Base-by-base conservation (phyloP, 371 early-diverging fungal genomes). In the Syncephalastrum racemosum region DNA sequence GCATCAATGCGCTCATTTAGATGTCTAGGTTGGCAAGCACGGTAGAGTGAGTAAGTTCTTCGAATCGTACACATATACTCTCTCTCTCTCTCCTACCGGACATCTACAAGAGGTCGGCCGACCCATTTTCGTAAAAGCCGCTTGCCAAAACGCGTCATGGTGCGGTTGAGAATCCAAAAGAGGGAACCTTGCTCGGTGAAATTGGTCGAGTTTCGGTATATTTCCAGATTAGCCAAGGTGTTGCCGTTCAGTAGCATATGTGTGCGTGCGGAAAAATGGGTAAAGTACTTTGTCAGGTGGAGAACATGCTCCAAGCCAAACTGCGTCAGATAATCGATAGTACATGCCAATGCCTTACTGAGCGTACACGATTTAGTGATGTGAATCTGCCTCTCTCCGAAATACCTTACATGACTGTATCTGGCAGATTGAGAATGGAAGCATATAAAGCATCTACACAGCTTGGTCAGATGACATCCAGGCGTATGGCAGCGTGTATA, bases 81-180 rank as follows among this genome's bases (percentile, higher is more conserved):
- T 2, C 36, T 27, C 41, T 14, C 18, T 40, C 19, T 1, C 64
- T 31, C 25, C 58, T 67, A 71, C 77, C 56, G 42, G 3, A 60
- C 52, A 43, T 87, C 67, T 5, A 84, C 64, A 14, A 89, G 70
- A 0, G 97, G 97, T 48, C 84, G 75, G 1, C 87, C 86, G 3
- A 93, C 68, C 94, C 93, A 95, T 59, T 85, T 85, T 42, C 84
- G 83, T 46, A 96, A 70, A 54, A 91, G 56, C 23, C 95, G 71
- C 36, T 81, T 62, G 18, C 97, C 97, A 70, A 90, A 90, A 24
- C 75, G 71, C 3, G 93, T 90, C 3, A 55, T 62, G 0, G 92
- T 91, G 49, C 82, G 83, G 59, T 91, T 83, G 52, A 93, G 56
- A 1, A 85, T 70, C 60, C 81, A 77, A 45, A 91, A 78, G 40